phyloP scores from a whole-genome alignment of 106 monocot species.

The Xerophyta viscosa region DNA sequence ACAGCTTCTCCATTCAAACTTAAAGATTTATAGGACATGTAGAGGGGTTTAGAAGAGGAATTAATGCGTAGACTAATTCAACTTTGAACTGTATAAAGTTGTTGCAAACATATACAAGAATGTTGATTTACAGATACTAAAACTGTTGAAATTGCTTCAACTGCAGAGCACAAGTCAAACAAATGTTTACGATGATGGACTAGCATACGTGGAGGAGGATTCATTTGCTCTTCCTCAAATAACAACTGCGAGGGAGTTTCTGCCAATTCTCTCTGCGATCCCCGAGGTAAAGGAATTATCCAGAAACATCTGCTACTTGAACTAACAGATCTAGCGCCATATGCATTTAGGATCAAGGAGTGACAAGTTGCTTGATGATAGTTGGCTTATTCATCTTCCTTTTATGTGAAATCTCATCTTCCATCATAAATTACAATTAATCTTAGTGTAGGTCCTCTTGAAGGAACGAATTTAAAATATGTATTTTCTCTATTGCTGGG shows the following conservation, averaged over 20 bases:
- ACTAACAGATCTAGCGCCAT: neutral
- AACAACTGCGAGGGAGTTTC: slow-evolving; percentile 40
- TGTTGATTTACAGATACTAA: no score
- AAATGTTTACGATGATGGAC: slow-evolving; percentile 15
- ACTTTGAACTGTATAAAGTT: no score
- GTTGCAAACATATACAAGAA: no score
- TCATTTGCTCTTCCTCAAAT: slow-evolving; percentile 52
- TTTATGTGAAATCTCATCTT: no score
- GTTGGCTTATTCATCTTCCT: no score
- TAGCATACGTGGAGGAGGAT: slow-evolving; percentile 20
- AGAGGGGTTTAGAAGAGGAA: no score
- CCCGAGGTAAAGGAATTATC: slow-evolving; percentile 46
- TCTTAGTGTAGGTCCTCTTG: no score
- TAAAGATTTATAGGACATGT: neutral
- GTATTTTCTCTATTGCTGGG: no score
- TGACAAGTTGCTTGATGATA: neutral
- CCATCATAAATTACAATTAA: no score
- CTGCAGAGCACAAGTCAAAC: slow-evolving; percentile 32
- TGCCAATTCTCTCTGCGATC: slow-evolving; percentile 53
- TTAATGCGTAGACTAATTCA: no score
- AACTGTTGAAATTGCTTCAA: neutral
- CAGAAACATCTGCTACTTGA: neutral
- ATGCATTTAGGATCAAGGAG: neutral
- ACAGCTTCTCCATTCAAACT: neutral
- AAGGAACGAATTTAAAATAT: no score